Evolutionary conservation across 2,329 filamentous ascomycete species (phyloP).

Genomic region (Colletotrichum graminicola): DNA sequence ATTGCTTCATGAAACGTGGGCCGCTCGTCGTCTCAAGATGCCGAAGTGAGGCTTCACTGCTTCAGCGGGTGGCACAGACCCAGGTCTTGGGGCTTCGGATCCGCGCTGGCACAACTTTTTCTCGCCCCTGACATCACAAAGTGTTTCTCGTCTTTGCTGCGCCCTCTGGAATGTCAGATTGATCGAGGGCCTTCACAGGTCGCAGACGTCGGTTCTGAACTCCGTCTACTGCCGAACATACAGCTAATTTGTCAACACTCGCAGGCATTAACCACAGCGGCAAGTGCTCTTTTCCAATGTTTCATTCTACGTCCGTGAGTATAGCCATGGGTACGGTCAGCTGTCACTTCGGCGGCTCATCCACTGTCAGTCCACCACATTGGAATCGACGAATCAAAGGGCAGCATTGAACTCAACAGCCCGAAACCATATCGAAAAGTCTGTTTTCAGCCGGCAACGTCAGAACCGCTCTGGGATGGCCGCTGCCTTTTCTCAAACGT

Average conservation of each 20-base stretch:
- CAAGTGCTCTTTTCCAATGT: neutral
- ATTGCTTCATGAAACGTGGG: neutral
- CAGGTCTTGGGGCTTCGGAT: neutral
- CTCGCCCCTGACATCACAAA: neutral
- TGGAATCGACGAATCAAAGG: neutral
- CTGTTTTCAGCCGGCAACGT: neutral
- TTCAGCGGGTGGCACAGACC: neutral
- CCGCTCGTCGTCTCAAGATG: neutral
- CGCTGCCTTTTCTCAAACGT: slow-evolving; percentile 15
- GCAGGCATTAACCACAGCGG: neutral
- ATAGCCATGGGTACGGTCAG: neutral
- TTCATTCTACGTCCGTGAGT: neutral
- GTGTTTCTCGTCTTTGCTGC: neutral
- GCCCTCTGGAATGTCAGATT: no score
- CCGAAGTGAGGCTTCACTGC: neutral
- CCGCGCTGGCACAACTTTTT: neutral
- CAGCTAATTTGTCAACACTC: neutral
- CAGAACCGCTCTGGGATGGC: neutral
- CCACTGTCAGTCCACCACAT: neutral
- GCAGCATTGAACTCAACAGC: neutral
- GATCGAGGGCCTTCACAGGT: no score
- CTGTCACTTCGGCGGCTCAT: neutral
- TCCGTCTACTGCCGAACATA: neutral
- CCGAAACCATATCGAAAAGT: slow-evolving; percentile 5
- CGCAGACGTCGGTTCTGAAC: neutral